A percentile compares a stretch with the other conserved stretches of the same genome.
phyloP scores from a whole-genome alignment of 108 stramenopile genomes.

The Parmales sp. region DNA sequence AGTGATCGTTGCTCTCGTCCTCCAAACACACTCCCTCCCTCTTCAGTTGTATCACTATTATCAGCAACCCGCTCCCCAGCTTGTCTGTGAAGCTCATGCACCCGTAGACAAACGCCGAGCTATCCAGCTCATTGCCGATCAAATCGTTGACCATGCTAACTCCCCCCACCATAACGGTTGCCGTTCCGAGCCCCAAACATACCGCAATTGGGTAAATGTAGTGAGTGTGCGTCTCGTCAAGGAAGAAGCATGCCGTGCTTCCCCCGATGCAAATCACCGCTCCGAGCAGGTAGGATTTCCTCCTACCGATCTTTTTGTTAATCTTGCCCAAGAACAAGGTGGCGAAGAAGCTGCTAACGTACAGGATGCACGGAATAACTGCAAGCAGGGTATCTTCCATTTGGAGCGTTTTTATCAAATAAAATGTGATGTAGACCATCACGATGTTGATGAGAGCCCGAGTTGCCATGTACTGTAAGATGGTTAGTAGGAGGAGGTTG shows the following conservation, averaged over 20 bases:
- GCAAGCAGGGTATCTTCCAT: neutral
- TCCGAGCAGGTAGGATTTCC: neutral
- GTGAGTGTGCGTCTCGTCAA: neutral
- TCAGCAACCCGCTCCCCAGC: neutral
- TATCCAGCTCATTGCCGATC: neutral
- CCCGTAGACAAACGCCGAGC: constrained; percentile 2
- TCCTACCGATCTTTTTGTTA: neutral
- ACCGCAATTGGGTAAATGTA: neutral
- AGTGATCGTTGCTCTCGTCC: neutral
- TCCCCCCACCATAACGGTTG: neutral
- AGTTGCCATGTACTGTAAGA: neutral
- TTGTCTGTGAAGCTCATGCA: constrained; percentile 6
- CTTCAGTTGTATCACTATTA: neutral
- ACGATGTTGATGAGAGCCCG: neutral
- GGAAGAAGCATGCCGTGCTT: neutral
- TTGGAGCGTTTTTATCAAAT: neutral
- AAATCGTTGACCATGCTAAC: neutral
- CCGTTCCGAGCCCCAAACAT: neutral
- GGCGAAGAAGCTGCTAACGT: neutral
- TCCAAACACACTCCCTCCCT: neutral
- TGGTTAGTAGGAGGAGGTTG: too few species aligned
- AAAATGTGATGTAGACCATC: constrained; percentile 5
- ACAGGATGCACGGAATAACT: neutral
- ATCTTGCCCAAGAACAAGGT: neutral
- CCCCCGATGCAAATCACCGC: neutral